phyloP scores from a whole-genome alignment of 768 basidiomycete genomes.

The Hygrocybe punicea region DNA sequence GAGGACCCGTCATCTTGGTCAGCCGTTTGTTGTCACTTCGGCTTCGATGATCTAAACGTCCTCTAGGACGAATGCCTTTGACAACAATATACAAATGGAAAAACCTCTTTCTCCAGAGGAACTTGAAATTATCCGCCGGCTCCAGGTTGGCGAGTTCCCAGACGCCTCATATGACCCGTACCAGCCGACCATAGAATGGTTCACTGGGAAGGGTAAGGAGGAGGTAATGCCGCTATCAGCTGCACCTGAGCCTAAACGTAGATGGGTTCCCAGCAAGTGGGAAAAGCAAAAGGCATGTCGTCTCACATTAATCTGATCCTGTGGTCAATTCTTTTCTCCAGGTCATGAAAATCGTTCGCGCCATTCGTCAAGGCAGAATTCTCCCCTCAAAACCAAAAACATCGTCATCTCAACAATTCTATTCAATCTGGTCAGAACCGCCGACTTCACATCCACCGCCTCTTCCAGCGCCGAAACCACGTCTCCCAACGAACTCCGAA shows the following conservation, averaged over 20 bases:
- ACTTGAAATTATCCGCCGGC: conserved; percentile 87
- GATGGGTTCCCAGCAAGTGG: conserved; percentile 99
- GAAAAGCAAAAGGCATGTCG: conserved; percentile 89
- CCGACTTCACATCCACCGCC: conserved; percentile 78
- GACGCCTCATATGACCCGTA: conserved; percentile 90
- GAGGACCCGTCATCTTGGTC: conserved; percentile 91
- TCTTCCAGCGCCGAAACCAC: conserved; percentile 87
- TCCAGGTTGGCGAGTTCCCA: conserved; percentile 90
- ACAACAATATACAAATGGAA: conserved; percentile 81
- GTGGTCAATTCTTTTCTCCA: conserved; percentile 29
- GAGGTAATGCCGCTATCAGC: conserved; percentile 90
- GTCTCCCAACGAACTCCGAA: conserved; percentile 88
- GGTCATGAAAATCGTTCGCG: conserved; percentile 99
- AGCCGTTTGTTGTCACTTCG: background rate
- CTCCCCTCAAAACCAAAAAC: conserved; percentile 83
- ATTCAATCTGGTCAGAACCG: conserved; percentile 84
- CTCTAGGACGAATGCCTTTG: conserved; percentile 89
- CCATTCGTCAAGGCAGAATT: conserved; percentile 94
- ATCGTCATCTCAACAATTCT: conserved; percentile 63
- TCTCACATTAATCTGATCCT: background rate
- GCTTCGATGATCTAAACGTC: background rate
- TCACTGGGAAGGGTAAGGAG: conserved; percentile 92
- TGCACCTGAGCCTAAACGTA: conserved; percentile 91
- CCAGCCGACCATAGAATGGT: conserved; percentile 93
- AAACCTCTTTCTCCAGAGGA: conserved; percentile 86